Evolutionary conservation across 2,329 filamentous ascomycete genomes (phyloP), one percentile per base, ranked within the genome.

Genomic region (Colletotrichum euphorbiae): DNA sequence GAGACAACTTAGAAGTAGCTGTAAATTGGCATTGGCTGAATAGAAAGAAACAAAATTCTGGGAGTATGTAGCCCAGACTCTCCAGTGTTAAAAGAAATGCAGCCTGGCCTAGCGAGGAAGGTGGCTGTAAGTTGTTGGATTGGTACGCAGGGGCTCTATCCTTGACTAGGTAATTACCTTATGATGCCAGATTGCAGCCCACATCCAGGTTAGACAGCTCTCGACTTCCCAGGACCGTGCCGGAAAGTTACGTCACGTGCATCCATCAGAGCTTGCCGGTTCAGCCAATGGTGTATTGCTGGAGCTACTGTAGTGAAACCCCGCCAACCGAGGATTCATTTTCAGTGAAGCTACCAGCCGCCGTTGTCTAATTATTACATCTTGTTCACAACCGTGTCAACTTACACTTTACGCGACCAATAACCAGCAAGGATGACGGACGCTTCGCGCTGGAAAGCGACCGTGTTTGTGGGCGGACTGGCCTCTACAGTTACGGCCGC

Each of bases 391-490:
- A 50, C 7, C 43, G 43, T 46, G 9, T 45, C 45, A 31, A 31
- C 58, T 51, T 15, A 9, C 36, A 13, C n/a, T 19, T 15, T 8
- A 51, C 40, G 28, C 42, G 21, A 21, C 19, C 4, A 1, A 42
- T 17, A 55, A 3, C 7, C 33, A 40, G 13, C 43, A 82, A 36
- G 8, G 12, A 97, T 98, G 93, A 90, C 93, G 36, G 94, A 98
- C 78, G 84, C 90, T 60, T 84, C 92, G 57, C 90, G 95, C 70
- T 90, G 95, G 81, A 98, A 97, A 81, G 90, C 93, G 51, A 99
- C 96, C 11, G 87, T 99, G 70, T 97, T 97, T 77, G 93, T 99
- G 58, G 94, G 94, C 71, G 95, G 95, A 36, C 88, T 99, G 57
- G 90, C 96, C 72, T 89, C 91, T 70, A 85, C 89, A 58, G 94